A percentile compares a stretch with the other conserved stretches of the same genome.
phyloP scores from a whole-genome alignment of 108 stramenopile species.

The Mediolabrus comicus region DNA sequence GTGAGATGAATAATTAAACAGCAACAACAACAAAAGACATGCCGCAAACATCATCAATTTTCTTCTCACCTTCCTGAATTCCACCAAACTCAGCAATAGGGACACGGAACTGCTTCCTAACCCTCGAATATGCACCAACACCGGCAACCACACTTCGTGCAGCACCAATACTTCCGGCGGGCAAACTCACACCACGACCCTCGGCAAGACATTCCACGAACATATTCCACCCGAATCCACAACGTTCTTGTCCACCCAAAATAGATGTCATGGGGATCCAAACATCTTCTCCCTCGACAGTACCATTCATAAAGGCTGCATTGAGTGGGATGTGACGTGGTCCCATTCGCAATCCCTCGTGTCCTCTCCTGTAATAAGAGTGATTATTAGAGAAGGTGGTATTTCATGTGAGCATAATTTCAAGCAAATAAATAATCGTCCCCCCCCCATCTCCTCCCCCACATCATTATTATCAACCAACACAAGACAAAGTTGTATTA shows the following conservation, averaged over 20 bases:
- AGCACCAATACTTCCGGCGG: constrained; percentile 93
- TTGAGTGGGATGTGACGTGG: constrained; percentile 89
- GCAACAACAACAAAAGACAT: not conserved
- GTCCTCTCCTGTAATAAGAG: constrained; percentile 64
- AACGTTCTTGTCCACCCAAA: constrained; percentile 94
- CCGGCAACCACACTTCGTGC: constrained; percentile 79
- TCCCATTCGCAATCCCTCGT: constrained; percentile 91
- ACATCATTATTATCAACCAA: too few relatives aligned
- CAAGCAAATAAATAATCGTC: too few relatives aligned
- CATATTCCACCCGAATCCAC: constrained; percentile 99
- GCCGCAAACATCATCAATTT: not conserved
- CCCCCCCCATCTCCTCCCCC: too few relatives aligned
- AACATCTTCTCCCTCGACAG: constrained; percentile 97
- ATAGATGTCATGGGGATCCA: constrained; percentile 97
- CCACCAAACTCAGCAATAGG: constrained; percentile 99
- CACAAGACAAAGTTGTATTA: not conserved
- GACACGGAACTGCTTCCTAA: constrained; percentile 97
- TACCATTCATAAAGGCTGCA: constrained; percentile 98
- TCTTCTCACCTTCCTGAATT: constrained; percentile 88
- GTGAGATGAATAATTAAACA: not conserved
- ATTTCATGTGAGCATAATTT: not conserved
- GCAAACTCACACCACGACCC: constrained; percentile 95
- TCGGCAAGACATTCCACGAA: constrained; percentile 98
- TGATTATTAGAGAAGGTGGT: not conserved
- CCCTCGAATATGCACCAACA: constrained; percentile 93